Conservation (phyloP, 2,329 filamentous ascomycete species). For the Ophiostoma perfectum region DNA sequence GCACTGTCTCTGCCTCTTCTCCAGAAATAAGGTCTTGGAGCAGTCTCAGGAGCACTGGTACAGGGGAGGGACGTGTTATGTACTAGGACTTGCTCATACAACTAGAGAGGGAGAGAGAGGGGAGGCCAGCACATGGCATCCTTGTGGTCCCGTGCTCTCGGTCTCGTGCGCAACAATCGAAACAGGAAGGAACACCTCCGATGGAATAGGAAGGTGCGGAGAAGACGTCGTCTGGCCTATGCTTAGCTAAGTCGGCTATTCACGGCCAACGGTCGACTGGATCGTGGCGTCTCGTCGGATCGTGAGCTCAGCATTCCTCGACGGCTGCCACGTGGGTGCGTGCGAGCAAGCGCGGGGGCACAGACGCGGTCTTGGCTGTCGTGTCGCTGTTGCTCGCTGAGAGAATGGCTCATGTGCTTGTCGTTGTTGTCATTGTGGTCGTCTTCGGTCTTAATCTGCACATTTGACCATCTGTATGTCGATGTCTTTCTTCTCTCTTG, state of each 20-base stretch:
- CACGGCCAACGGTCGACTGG: not conserved
- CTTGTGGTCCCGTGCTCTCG: not conserved
- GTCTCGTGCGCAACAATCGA: not conserved
- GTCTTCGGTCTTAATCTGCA: not conserved
- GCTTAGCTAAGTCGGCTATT: constrained; percentile 6
- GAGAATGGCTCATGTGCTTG: not conserved
- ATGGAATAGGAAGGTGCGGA: constrained; percentile 1
- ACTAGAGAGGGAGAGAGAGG: not conserved
- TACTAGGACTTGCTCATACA: not conserved
- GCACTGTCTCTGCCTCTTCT: not conserved
- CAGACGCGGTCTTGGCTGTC: not conserved
- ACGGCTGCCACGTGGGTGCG: not conserved
- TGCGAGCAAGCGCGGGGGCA: not conserved
- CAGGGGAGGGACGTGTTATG: not conserved
- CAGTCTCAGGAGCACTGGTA: not conserved
- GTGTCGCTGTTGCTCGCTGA: no score
- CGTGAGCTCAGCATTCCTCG: constrained; percentile 3
- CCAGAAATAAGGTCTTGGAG: not conserved
- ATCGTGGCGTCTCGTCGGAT: not conserved
- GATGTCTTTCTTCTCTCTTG: not conserved
- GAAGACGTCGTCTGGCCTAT: not conserved
- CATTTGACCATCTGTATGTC: not conserved
- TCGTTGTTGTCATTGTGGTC: not conserved
- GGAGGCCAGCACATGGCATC: not conserved
- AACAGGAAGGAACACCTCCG: not conserved